Evolutionary conservation across 2,329 filamentous ascomycete species (phyloP).

Genomic region (Thielaviopsis musarum): DNA sequence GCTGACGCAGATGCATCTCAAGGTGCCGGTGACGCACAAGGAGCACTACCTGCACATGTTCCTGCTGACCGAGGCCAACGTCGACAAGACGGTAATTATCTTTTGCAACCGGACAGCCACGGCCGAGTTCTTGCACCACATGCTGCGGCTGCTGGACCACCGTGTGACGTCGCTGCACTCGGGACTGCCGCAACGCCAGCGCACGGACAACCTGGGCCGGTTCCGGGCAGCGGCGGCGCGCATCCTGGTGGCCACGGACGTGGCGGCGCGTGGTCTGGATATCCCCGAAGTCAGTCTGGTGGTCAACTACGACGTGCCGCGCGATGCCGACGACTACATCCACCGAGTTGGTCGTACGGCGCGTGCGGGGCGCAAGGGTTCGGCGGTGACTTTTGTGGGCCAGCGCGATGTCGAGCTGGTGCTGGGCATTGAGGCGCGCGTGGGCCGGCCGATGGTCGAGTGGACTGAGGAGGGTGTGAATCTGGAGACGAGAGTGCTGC

Average conservation of each 20-base stretch:
- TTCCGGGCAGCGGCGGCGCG: slow-evolving; percentile 82
- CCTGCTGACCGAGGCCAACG: slow-evolving; percentile 60
- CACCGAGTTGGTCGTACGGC: slow-evolving; percentile 92
- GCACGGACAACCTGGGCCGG: slow-evolving; percentile 72
- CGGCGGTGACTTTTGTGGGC: slow-evolving; percentile 74
- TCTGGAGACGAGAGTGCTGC: slow-evolving; percentile 74
- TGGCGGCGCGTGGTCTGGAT: slow-evolving; percentile 84
- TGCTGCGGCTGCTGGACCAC: slow-evolving; percentile 72
- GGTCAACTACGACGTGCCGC: slow-evolving; percentile 87
- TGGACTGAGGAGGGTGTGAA: slow-evolving; percentile 88
- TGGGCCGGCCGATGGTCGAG: slow-evolving; percentile 62
- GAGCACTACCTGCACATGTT: slow-evolving; percentile 90
- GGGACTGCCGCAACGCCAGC: slow-evolving; percentile 65
- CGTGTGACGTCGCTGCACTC: slow-evolving; percentile 86
- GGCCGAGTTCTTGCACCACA: slow-evolving; percentile 75
- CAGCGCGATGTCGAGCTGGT: slow-evolving; percentile 85
- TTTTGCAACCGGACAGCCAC: slow-evolving; percentile 89
- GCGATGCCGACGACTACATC: slow-evolving; percentile 95
- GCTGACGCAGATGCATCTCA: slow-evolving; percentile 68
- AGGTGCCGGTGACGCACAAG: slow-evolving; percentile 79
- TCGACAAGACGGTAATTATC: slow-evolving; percentile 65
- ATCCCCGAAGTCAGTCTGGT: slow-evolving; percentile 85
- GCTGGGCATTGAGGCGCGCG: slow-evolving; percentile 73
- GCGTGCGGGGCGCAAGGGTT: slow-evolving; percentile 69
- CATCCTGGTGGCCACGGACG: slow-evolving; percentile 86